Base-by-base conservation (phyloP, 2,329 filamentous ascomycete species). In the Cladophialophora immunda region DNA sequence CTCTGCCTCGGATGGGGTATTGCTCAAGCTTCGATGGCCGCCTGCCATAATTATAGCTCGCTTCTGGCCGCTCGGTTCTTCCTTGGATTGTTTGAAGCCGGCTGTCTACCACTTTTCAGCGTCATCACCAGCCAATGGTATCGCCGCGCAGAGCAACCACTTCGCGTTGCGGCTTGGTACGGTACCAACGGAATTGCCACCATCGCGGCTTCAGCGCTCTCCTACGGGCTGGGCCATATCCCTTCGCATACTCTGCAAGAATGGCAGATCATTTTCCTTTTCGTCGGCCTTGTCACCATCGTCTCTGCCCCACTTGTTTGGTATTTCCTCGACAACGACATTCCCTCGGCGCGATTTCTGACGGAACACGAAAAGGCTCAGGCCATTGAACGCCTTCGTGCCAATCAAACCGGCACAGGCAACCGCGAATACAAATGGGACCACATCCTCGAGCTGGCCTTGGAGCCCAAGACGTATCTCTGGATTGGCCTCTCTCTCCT, bases 111-210 rank as follows among this genome's bases (percentile, higher is more conserved):
- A 0, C 73, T 82, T 2, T 83, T 82, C 58, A 76, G 76, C 53
- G 75, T 82, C 27, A 82, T 82, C 57, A 83, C 81, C 0, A 79
- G 78, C 41, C 78, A 81, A 38, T 82, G 81, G 81, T 83, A 83
- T 69, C 77, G 80, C 13, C 78, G 79, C 62, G 81, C 81, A 4
- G 87, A 91, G 72, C 89, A 91, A 75, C 87, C 88, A 0, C 75
- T 89, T 29, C 82, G 89, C 0, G 83, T 90, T 2, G 87, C 87
- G 0, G 83, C 84, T n/a, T 91, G 89, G 89, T 91, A 91, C 70
- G 81, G 85, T 3, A 89, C 86, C 0, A 90, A 87, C 59, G 87
- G 87, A 0, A 66, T 83, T 0, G 85, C 85, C 0, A 88, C 83
- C 5, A 86, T 89, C 47, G 75, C 87, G 13, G 87, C 86, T 0